Evolutionary conservation across 768 basidiomycete species (phyloP).

Genomic region (Auricularia cornea): DNA sequence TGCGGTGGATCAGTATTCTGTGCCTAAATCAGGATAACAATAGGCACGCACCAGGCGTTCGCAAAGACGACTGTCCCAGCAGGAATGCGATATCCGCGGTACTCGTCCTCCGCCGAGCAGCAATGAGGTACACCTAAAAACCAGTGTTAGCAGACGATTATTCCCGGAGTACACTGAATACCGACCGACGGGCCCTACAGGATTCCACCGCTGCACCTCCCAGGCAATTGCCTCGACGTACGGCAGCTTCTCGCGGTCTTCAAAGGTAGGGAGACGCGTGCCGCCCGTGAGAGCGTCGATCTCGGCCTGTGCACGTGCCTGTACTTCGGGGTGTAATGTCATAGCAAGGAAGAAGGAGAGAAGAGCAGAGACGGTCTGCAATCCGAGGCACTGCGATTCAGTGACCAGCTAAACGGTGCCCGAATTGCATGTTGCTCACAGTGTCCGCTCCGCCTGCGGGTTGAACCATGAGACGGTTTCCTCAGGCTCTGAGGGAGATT

Average conservation of each 20-base stretch:
- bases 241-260: slow-evolving; percentile 25
- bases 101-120: slow-evolving; percentile 23
- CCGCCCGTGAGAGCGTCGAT: slow-evolving; percentile 28
- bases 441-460: neutral
- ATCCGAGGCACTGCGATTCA: neutral
- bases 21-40: too few species aligned
- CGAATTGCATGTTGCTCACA: neutral
- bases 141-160: too few species aligned
- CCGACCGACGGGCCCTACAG: slow-evolving; percentile 14
- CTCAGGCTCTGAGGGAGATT: neutral
- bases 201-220: slow-evolving; percentile 25
- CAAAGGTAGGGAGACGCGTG: slow-evolving; percentile 27
- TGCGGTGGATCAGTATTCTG: too few species aligned
- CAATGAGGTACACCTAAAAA: slow-evolving; percentile 14
- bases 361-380: slow-evolving; percentile 9
- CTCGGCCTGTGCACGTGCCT: slow-evolving; percentile 26
- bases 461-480: too few species aligned
- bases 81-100: slow-evolving; percentile 28
- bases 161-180: too few species aligned
- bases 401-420: neutral
- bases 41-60: slow-evolving; percentile 18
- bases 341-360: slow-evolving; percentile 14
- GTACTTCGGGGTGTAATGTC: slow-evolving; percentile 18
- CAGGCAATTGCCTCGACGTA: slow-evolving; percentile 31
- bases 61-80: slow-evolving; percentile 21